Base-by-base conservation (phyloP, 1,284 basidiomycete genomes). In the Trametes hirsuta region DNA sequence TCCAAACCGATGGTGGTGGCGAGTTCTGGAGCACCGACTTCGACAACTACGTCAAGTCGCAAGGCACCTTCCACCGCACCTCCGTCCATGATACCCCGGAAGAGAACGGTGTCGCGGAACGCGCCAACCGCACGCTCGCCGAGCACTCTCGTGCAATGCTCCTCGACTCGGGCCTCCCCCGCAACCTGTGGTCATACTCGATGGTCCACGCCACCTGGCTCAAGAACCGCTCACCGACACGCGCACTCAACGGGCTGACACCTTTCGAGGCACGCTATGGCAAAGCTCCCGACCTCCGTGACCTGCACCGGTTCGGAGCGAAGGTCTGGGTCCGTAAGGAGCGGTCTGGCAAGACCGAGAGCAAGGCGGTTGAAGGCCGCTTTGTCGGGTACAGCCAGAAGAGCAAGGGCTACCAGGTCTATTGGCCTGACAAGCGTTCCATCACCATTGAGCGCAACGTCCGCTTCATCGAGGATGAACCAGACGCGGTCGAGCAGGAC, bases 361-460 rank as follows among this genome's bases (percentile, higher is more conserved):
- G 63, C 2, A 62, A 72, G 44, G 45, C 45, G 14, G 8, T 6
- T 15, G 45, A 47, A 15, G 75, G 68, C 0, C 51, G 54, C 2
- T 78, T 69, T 49, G 56, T 79, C 4, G 75, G 77, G 0, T 68
- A 68, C 37, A 71, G 74, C 58, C 49, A 54, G 3, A 58, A 72
- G 47, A 71, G 68, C 30, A 74, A 73, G 46, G 77, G 70, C 1
- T 66, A 70, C 52, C 48, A 71, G 1, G 66, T 78, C 15, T 77
- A 76, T 55, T 78, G 75, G 74, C 71, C 73, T 1, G 55, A 50
- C 2, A 68, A 71, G 35, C 53, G 60, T 0, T 56, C 41, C 2
- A 62, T 78, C 10, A 64, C 65, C 8, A 64, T 79, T 14, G 75
- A 79, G 61, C 55, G 72, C 8, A 72, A 78, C 53, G 64, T 78